A percentile compares a stretch with the other conserved stretches of the same genome.
Evolutionary conservation across 1,284 basidiomycete species (phyloP).

Genomic region (Tranzscheliella williamsii): DNA sequence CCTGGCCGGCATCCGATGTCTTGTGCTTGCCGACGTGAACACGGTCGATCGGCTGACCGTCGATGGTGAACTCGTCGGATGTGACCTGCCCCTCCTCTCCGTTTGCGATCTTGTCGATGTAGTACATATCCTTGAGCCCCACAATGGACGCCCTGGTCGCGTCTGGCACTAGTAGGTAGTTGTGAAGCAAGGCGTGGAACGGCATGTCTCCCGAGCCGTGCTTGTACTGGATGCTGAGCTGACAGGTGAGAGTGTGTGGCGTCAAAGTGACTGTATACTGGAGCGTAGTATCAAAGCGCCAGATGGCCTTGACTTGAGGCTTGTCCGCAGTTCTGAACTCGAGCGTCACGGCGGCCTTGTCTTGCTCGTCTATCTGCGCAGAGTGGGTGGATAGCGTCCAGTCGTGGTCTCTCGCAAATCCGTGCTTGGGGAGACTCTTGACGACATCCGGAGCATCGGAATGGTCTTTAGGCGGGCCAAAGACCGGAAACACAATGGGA

Average conservation of each 20-base stretch:
- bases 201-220: slow-evolving; percentile 32
- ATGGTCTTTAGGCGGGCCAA: slow-evolving; percentile 42
- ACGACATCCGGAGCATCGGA: slow-evolving; percentile 25
- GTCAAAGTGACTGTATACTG: slow-evolving; percentile 39
- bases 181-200: slow-evolving; percentile 63
- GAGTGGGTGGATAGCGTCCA: slow-evolving; percentile 28
- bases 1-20: slow-evolving; percentile 4
- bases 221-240: slow-evolving; percentile 52
- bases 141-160: slow-evolving; percentile 31
- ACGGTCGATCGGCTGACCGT: slow-evolving; percentile 35
- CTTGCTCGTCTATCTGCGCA: slow-evolving; percentile 16
- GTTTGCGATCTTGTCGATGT: slow-evolving; percentile 42
- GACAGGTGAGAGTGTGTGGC: slow-evolving; percentile 41
- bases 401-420: slow-evolving; percentile 40
- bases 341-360: slow-evolving; percentile 31
- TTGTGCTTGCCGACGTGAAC: slow-evolving; percentile 37
- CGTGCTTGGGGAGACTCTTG: slow-evolving; percentile 42
- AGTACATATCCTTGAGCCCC: slow-evolving; percentile 37
- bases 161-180: slow-evolving; percentile 54
- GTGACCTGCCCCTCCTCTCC: slow-evolving; percentile 16
- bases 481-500: slow-evolving; percentile 53
- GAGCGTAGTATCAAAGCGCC: slow-evolving; percentile 29
- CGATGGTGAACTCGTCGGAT: slow-evolving; percentile 15
- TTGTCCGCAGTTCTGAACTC: slow-evolving; percentile 26
- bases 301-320: slow-evolving; percentile 22